A percentile compares a stretch with the other conserved stretches of the same genome.
Conservation (phyloP, 2,329 filamentous ascomycete species). For the Colletotrichum endophyticum region DNA sequence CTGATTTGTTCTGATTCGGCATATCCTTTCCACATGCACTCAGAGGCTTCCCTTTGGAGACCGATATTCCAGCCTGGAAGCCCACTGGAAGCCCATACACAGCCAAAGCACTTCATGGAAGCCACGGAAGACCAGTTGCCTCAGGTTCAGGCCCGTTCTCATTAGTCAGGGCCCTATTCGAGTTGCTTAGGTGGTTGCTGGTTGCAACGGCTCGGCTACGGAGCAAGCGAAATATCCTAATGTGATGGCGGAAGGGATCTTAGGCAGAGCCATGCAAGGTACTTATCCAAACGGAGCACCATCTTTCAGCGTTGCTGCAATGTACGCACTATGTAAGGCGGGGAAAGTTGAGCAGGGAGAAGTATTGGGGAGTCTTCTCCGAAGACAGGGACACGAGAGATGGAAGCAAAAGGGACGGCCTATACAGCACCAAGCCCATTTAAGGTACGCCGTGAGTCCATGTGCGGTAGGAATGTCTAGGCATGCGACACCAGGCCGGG, state of each 20-base stretch:
- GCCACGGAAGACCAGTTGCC: background rate
- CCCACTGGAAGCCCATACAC: background rate
- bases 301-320: background rate
- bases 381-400: background rate
- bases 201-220: conserved; percentile 10
- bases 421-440: conserved; percentile 1
- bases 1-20: background rate
- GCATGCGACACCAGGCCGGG: background rate
- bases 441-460: background rate
- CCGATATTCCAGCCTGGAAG: background rate
- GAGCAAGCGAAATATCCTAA: conserved; percentile 15
- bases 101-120: background rate
- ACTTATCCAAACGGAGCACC: conserved; percentile 2
- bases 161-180: background rate
- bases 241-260: conserved; percentile 1
- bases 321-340: background rate
- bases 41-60: background rate
- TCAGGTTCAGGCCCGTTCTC: background rate
- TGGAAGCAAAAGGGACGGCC: background rate
- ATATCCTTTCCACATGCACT: background rate
- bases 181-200: conserved; percentile 10
- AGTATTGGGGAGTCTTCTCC: background rate
- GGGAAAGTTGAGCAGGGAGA: background rate
- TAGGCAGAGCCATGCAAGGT: conserved; percentile 5
- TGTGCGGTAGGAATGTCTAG: background rate